Evolutionary conservation across 2,329 filamentous ascomycete genomes (phyloP).

Genomic region (Dothistroma septosporum): DNA sequence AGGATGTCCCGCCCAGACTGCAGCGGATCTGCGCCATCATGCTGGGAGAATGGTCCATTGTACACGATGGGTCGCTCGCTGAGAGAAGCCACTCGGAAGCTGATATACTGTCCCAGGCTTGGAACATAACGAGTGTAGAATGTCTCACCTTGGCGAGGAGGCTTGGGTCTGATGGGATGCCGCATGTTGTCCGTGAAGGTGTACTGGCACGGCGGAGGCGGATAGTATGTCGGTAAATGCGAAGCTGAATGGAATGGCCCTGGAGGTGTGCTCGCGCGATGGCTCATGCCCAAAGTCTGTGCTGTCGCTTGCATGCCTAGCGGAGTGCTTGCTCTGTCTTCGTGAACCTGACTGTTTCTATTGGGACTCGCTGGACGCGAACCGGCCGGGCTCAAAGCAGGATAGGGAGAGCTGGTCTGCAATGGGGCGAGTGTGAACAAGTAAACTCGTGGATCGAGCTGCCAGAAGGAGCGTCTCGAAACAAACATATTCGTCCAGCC

Average conservation of each 20-base stretch:
- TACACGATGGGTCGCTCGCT: slow-evolving; percentile 61
- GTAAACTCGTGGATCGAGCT: slow-evolving; percentile 80
- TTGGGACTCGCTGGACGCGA: slow-evolving; percentile 51
- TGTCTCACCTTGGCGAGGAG: slow-evolving; percentile 81
- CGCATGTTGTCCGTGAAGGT: slow-evolving; percentile 71
- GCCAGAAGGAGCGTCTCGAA: slow-evolving; percentile 80
- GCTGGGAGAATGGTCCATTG: slow-evolving; percentile 50
- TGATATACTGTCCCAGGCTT: slow-evolving; percentile 76
- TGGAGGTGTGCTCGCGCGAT: slow-evolving; percentile 19
- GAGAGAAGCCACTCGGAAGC: slow-evolving; percentile 77
- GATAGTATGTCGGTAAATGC: slow-evolving; percentile 86
- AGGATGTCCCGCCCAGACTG: slow-evolving; percentile 31
- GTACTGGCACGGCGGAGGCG: slow-evolving; percentile 77
- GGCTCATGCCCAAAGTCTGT: slow-evolving; percentile 8
- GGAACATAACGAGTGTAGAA: slow-evolving; percentile 88
- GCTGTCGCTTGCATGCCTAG: slow-evolving; percentile 11
- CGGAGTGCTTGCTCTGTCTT: slow-evolving; percentile 8
- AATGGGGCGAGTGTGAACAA: slow-evolving; percentile 75
- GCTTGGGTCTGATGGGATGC: slow-evolving; percentile 83
- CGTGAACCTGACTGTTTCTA: slow-evolving; percentile 19
- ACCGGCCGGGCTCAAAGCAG: slow-evolving; percentile 47
- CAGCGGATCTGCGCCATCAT: slow-evolving; percentile 26
- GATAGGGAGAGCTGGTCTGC: slow-evolving; percentile 42
- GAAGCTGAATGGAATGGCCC: slow-evolving; percentile 78
- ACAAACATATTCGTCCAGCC: slow-evolving; percentile 81